These are phyloP conservation scores for Monilinia polystroma DNA, from an alignment of 2,329 filamentous ascomycete genomes.

Conservation along the genomic window DNA sequence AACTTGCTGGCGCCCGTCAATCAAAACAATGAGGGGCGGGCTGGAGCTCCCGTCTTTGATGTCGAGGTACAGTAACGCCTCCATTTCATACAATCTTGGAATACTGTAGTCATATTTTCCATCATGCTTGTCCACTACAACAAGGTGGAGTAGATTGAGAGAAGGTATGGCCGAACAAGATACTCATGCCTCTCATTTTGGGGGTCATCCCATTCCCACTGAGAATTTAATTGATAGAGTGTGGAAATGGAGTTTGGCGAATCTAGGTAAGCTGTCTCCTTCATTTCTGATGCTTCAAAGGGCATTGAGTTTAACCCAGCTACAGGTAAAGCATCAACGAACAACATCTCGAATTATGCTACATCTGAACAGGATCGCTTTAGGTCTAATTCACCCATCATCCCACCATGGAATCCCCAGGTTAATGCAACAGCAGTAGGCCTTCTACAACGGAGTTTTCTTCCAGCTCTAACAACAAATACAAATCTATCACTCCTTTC, in stretches of 20 bases:
- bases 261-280: constrained; percentile 2
- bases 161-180: constrained; percentile 22
- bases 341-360: not conserved
- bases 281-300: not conserved
- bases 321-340: constrained; percentile 18
- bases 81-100: no score
- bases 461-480: constrained; percentile 25
- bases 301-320: not conserved
- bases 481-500: constrained; percentile 23
- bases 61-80: not conserved
- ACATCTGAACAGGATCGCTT: constrained; percentile 14
- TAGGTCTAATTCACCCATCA: constrained; percentile 1
- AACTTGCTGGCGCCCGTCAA: not conserved
- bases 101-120: not conserved
- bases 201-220: constrained; percentile 12
- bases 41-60: constrained; percentile 4
- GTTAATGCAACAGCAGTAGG: constrained; percentile 23
- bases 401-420: constrained; percentile 21
- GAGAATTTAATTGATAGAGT: constrained; percentile 13
- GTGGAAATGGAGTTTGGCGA: constrained; percentile 6
- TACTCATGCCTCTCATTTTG: constrained; percentile 20
- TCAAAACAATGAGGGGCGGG: not conserved
- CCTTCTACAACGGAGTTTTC: constrained; percentile 24
- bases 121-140: not conserved
- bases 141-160: not conserved